These are phyloP conservation scores for Diaporthe longicolla DNA, from an alignment of 2,329 filamentous ascomycete species.

Conservation along the genomic window DNA sequence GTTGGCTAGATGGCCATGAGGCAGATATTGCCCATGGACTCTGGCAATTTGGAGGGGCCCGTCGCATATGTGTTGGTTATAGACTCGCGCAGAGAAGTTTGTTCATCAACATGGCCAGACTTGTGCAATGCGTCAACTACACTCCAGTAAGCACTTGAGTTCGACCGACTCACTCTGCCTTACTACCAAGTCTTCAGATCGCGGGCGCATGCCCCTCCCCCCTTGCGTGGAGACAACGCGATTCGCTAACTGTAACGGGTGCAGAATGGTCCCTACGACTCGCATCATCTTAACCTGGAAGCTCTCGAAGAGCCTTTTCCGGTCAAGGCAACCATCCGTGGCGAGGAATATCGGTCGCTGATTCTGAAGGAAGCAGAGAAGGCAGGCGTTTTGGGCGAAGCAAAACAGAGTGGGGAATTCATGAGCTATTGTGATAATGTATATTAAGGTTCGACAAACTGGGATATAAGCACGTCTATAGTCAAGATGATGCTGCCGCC, in stretches of 20 bases:
- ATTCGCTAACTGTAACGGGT: not conserved
- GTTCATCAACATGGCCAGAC: conserved; percentile 47
- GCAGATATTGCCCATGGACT: conserved; percentile 46
- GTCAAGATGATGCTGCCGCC: too few species aligned
- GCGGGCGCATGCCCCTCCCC: not conserved
- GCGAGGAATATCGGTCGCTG: too few species aligned
- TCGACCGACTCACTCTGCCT: not conserved
- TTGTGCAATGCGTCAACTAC: conserved; percentile 47
- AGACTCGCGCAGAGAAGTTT: conserved; percentile 47
- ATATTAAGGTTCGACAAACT: too few species aligned
- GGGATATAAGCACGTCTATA: too few species aligned
- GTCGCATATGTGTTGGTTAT: conserved; percentile 47
- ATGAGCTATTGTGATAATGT: too few species aligned
- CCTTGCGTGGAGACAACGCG: not conserved
- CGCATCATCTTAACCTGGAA: not conserved
- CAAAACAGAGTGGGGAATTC: too few species aligned
- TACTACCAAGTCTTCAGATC: not conserved
- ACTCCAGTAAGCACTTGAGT: conserved; percentile 34
- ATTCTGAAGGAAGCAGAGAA: too few species aligned
- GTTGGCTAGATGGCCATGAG: conserved; percentile 53
- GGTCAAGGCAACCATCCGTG: too few species aligned
- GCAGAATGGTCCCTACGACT: not conserved
- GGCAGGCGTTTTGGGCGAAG: too few species aligned
- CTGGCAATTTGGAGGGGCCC: conserved; percentile 48
- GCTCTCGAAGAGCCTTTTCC: not conserved